Evolutionary conservation across 2,329 filamentous ascomycete species (phyloP).

Genomic region (Aureobasidium lini): DNA sequence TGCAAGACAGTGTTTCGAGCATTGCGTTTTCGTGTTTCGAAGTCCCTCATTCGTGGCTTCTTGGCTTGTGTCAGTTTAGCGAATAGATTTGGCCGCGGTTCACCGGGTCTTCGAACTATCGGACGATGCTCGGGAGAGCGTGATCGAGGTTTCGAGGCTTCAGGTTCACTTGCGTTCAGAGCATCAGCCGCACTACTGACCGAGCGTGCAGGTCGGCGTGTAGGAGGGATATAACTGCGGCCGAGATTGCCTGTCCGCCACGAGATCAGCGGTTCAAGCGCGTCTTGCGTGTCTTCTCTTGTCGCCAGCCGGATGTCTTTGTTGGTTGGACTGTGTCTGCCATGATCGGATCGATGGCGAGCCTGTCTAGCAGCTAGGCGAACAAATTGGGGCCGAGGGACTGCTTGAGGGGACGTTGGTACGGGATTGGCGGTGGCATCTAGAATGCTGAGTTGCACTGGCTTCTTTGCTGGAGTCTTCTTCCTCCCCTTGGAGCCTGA

Average conservation of each 20-base stretch:
- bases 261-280: slow-evolving; percentile 39
- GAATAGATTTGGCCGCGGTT: background rate
- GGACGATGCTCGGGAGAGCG: background rate
- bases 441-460: slow-evolving; percentile 39
- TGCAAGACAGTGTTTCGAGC: background rate
- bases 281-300: slow-evolving; percentile 47
- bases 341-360: slow-evolving; percentile 39
- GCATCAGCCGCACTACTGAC: background rate
- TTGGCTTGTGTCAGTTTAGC: background rate
- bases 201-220: background rate
- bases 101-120: background rate
- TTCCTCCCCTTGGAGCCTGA: slow-evolving; percentile 2
- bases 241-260: slow-evolving; percentile 44
- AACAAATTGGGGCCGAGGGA: slow-evolving; percentile 46
- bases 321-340: slow-evolving; percentile 43
- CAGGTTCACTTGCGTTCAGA: background rate
- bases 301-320: slow-evolving; percentile 49
- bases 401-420: slow-evolving; percentile 23
- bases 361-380: slow-evolving; percentile 48
- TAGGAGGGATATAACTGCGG: background rate
- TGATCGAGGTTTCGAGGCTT: background rate
- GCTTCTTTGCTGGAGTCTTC: slow-evolving; percentile 14
- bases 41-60: background rate
- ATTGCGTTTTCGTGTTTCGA: background rate
- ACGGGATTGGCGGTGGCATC: slow-evolving; percentile 35